Evolutionary conservation across 1,139 yeast genomes (phyloP), one percentile per base, ranked within the genome.

Genomic region (Sugiyamaella pinicola): DNA sequence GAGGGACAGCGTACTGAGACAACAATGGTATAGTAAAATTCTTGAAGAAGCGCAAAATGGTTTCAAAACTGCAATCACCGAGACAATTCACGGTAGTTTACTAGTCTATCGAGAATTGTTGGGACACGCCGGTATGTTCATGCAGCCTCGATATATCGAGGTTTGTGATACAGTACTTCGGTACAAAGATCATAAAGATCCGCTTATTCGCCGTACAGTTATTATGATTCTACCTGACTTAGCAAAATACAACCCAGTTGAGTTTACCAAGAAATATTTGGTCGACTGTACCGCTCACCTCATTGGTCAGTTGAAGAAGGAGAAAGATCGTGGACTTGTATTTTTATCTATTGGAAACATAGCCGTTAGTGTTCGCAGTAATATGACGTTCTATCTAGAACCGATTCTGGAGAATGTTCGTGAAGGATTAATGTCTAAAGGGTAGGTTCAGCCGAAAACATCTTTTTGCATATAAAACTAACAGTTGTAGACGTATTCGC

Each of bases 321-420:
- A 81, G 61, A 81, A 81, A 54, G 99, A 93, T 63, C 81, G 88
- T 57, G 81, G 90, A 17, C 81, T 87, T 15, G 87, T 91, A 4
- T 81, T 90, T 60, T 74, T 79, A n/a, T 84, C 96, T 35, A 85
- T 91, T 49, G 99, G 98, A 29, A 83, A 85, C 58, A 85, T 93
- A 41, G 84, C 96, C 0, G 76, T 81, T 40, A 91, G 90, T 59
- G 96, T 91, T 0, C 86, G 91, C 6, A 85, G 89, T 55, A 90
- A 85, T 63, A 87, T 93, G 75, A 87, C 93, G 2, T 88, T 95
- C 1, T 93, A 91, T 64, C 74, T 91, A 50, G 96, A 90, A 67
- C 91, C 95, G 1, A 85, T 93, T 29, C 72, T 91, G 50, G 91
- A 86, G 57, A 88, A 85, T 60, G 82, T 91, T 22, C 78, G 91